phyloP scores from a whole-genome alignment of 164 flowering plant species.

The Vitis labrusca region DNA sequence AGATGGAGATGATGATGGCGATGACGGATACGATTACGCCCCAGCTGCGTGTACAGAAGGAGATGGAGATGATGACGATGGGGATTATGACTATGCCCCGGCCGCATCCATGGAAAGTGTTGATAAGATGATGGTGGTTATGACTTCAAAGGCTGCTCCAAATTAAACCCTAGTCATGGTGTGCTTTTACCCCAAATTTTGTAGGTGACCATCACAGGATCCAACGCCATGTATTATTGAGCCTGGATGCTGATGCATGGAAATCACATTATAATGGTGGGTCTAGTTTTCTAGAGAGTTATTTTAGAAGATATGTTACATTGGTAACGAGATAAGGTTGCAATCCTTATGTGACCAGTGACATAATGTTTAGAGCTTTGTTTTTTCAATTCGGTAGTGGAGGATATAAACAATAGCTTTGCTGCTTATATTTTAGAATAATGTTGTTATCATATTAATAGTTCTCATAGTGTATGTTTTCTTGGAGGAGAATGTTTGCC shows the following conservation, averaged over 20 bases:
- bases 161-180: not conserved
- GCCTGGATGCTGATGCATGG: too few relatives aligned
- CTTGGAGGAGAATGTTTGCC: too few relatives aligned
- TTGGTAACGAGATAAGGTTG: too few relatives aligned
- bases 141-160: not conserved
- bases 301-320: too few relatives aligned
- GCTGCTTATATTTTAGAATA: too few relatives aligned
- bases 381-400: too few relatives aligned
- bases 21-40: constrained; percentile 8
- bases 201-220: not conserved
- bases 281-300: not conserved
- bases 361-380: too few relatives aligned
- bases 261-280: not conserved
- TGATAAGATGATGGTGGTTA: constrained; percentile 17
- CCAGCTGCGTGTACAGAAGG: not conserved
- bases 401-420: too few relatives aligned
- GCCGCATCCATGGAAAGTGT: constrained; percentile 15
- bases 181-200: not conserved
- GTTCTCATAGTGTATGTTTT: too few relatives aligned
- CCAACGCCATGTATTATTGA: too few relatives aligned
- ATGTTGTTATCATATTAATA: too few relatives aligned
- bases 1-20: constrained; percentile 1
- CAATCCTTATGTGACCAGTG: too few relatives aligned
- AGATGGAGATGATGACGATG: constrained; percentile 8
- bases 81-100: constrained; percentile 18